Base-by-base conservation (phyloP, 495 filamentous ascomycete genomes). In the Talaromyces stipitatus region DNA sequence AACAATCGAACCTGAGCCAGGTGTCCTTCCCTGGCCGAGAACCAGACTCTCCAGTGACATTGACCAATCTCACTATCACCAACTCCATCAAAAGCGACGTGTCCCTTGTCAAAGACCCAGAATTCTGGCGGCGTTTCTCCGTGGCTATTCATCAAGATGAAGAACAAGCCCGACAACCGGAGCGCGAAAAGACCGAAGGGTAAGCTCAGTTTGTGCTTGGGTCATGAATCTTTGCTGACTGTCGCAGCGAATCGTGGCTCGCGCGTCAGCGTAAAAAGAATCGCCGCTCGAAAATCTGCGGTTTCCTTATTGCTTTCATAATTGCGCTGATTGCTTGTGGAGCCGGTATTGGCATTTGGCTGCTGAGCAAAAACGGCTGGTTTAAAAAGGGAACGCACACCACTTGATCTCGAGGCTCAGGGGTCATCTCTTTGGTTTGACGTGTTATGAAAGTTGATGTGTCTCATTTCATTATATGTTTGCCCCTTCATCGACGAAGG, bases 41-140 rank as follows among this genome's bases (percentile, higher is more conserved):
- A 30, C 54, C 54, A 9, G 36, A 43, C 11, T 55, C 54, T 24
- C 54, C 54, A 27, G 14, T 16, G 14, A 55, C 54, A 28, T 9
- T 55, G 14, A 55, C 54, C 33, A 55, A 55, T 14, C 20, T 41
- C 24, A 55, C 54, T 2, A 38, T 55, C 23, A 12, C 20, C 36
- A 28, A 55, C 36, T 55, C 54, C n/a, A 29, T 55, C 38, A 43
- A 55, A 18, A 55, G 54, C 54, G 54, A 55, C 11, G 66, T 69
- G 64, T 71, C 75, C 4, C 67, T 76, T 11, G 75, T 82, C 51
- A 73, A 76, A 26, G 84, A 87, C 60, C 83, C 84, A 14, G 71
- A 65, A 38, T 87, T 87, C 67, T 86, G 83, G 84, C 74, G 74
- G 18, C 76, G 82, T 54, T 85, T 86, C 73, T 80, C 77, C 46